Evolutionary conservation across 768 basidiomycete genomes (phyloP).

Genomic region (Floccularia luteovirens): DNA sequence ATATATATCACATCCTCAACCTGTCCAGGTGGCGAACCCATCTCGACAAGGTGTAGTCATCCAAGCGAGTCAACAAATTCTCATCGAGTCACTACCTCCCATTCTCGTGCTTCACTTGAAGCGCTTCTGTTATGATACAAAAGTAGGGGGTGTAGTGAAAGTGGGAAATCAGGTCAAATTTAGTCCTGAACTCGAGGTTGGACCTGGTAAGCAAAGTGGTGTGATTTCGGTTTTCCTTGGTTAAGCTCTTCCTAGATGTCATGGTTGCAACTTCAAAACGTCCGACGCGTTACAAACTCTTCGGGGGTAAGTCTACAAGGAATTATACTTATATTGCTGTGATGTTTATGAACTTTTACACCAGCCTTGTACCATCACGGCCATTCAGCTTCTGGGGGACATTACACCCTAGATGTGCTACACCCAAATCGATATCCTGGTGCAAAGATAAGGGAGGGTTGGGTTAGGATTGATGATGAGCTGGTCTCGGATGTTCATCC

Average conservation of each 20-base stretch:
- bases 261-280: conserved; percentile 46
- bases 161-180: conserved; percentile 77
- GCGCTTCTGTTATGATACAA: conserved; percentile 80
- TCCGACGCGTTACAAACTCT: conserved; percentile 65
- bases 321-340: background rate
- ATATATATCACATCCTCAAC: conserved; percentile 71
- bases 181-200: conserved; percentile 71
- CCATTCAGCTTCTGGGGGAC: conserved; percentile 81
- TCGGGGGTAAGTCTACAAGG: conserved; percentile 53
- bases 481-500: conserved; percentile 65
- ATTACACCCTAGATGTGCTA: conserved; percentile 90
- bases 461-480: conserved; percentile 95
- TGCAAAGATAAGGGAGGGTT: conserved; percentile 51
- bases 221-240: background rate
- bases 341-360: conserved; percentile 1
- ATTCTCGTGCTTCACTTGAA: conserved; percentile 87
- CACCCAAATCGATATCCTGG: conserved; percentile 56
- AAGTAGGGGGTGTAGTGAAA: conserved; percentile 75
- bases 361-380: conserved; percentile 95
- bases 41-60: conserved; percentile 48
- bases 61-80: conserved; percentile 57
- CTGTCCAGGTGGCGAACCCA: conserved; percentile 65
- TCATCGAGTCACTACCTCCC: conserved; percentile 78
- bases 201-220: conserved; percentile 39
- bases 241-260: conserved; percentile 34